phyloP scores from a whole-genome alignment of 2,329 filamentous ascomycete genomes.

The Aspergillus sergii region DNA sequence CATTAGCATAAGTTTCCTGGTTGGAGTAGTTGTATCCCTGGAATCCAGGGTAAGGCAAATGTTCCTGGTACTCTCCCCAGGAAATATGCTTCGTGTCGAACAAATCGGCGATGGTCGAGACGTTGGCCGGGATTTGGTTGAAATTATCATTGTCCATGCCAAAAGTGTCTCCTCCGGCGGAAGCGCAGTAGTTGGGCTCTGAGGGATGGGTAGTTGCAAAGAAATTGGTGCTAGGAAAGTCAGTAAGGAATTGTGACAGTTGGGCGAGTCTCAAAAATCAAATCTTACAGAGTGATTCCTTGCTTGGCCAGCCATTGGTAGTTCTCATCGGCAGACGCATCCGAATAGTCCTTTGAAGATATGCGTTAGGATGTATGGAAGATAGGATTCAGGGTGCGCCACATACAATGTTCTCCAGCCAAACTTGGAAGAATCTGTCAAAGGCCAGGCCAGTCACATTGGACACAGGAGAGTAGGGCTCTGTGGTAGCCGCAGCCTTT shows the following conservation, averaged over 20 bases:
- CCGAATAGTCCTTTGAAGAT: constrained; percentile 57
- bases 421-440: constrained; percentile 71
- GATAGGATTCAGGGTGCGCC: constrained; percentile 29
- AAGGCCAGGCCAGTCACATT: constrained; percentile 72
- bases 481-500: constrained; percentile 56
- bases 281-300: constrained; percentile 59
- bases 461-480: constrained; percentile 64
- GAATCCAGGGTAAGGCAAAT: constrained; percentile 75
- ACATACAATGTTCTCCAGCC: constrained; percentile 73
- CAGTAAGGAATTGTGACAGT: not conserved
- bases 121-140: constrained; percentile 59
- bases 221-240: constrained; percentile 48
- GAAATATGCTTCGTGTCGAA: constrained; percentile 66
- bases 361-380: constrained; percentile 40
- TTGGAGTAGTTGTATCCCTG: constrained; percentile 66
- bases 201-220: constrained; percentile 71
- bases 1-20: constrained; percentile 61
- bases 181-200: constrained; percentile 74
- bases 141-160: constrained; percentile 71
- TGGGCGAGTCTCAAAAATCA: not conserved
- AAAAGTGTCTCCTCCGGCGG: constrained; percentile 71
- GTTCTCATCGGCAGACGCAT: constrained; percentile 61
- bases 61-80: constrained; percentile 76
- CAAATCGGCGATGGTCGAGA: constrained; percentile 69
- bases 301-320: constrained; percentile 34